These are phyloP conservation scores for Colletotrichum sp. DNA, from an alignment of 2,329 filamentous ascomycete species.

Conservation along the genomic window DNA sequence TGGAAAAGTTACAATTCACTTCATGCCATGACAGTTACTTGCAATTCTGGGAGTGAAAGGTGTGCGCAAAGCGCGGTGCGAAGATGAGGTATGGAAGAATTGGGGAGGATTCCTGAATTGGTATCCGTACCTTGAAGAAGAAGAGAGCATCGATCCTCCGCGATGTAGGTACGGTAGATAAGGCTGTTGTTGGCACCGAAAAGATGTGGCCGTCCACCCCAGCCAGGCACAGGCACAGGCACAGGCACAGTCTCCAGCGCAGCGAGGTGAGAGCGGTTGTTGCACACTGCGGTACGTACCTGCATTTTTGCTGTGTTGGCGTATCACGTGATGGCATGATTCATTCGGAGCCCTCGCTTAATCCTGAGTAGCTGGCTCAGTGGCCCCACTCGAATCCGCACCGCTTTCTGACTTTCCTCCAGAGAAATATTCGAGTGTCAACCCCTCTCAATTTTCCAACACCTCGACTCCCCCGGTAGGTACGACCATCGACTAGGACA, in stretches of 20 bases:
- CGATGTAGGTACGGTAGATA: neutral
- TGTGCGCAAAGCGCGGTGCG: neutral
- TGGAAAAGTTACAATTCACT: constrained; percentile 3
- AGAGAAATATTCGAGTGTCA: constrained; percentile 36
- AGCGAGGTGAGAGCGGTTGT: neutral
- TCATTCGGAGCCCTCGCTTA: constrained; percentile 46
- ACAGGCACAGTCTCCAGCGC: neutral
- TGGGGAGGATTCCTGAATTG: neutral
- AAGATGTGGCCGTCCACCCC: neutral
- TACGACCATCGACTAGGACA: constrained; percentile 41
- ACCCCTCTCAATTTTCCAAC: constrained; percentile 45
- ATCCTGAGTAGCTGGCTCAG: constrained; percentile 26
- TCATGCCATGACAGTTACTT: neutral
- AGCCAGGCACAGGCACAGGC: neutral
- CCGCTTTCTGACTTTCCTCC: constrained; percentile 19
- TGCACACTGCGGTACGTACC: neutral
- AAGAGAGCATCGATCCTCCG: neutral
- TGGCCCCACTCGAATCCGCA: constrained; percentile 37
- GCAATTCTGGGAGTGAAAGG: neutral
- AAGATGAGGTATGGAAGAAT: neutral
- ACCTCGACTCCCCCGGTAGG: constrained; percentile 24
- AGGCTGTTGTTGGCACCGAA: neutral
- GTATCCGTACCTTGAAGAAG: neutral
- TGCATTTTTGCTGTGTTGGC: neutral
- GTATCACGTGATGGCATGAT: constrained; percentile 26